phyloP scores from a whole-genome alignment of 2,329 filamentous ascomycete genomes.

The Alternaria infectoria region DNA sequence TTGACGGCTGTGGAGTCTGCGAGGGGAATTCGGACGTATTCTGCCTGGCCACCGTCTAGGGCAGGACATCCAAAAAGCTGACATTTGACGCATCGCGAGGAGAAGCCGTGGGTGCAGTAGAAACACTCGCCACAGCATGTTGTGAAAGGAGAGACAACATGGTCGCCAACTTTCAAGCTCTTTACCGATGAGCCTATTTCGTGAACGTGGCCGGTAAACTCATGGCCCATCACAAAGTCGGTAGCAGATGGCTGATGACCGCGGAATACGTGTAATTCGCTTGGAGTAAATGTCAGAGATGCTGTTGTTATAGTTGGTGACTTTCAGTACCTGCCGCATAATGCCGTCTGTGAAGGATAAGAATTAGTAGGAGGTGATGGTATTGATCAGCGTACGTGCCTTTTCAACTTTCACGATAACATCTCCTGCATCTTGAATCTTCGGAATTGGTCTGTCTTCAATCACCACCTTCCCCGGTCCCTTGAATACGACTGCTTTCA shows the following conservation, averaged over 20 bases:
- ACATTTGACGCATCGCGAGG: conserved; percentile 75
- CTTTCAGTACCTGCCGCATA: conserved; percentile 79
- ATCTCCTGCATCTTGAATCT: conserved; percentile 73
- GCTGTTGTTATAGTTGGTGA: neutral
- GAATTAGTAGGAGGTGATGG: conserved; percentile 4
- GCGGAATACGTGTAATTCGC: conserved; percentile 85
- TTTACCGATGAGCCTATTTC: conserved; percentile 72
- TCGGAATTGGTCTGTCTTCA: conserved; percentile 79
- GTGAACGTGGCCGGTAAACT: conserved; percentile 80
- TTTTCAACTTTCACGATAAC: conserved; percentile 83
- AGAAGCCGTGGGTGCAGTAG: conserved; percentile 79
- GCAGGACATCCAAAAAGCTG: conserved; percentile 71
- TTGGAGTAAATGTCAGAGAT: conserved; percentile 44
- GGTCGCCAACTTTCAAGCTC: conserved; percentile 74
- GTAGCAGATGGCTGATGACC: conserved; percentile 75
- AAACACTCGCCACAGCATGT: conserved; percentile 69
- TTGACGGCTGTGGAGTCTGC: conserved; percentile 83
- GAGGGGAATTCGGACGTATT: conserved; percentile 75
- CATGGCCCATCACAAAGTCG: conserved; percentile 77
- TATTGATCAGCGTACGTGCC: conserved; percentile 14
- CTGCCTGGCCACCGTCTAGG: conserved; percentile 81
- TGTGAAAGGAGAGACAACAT: conserved; percentile 84
- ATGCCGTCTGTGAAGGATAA: conserved; percentile 62
- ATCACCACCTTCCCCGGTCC: conserved; percentile 76
- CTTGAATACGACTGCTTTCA: conserved; percentile 91